Conservation (phyloP, 2,329 filamentous ascomycete species). For the Aspergillus hortae region DNA sequence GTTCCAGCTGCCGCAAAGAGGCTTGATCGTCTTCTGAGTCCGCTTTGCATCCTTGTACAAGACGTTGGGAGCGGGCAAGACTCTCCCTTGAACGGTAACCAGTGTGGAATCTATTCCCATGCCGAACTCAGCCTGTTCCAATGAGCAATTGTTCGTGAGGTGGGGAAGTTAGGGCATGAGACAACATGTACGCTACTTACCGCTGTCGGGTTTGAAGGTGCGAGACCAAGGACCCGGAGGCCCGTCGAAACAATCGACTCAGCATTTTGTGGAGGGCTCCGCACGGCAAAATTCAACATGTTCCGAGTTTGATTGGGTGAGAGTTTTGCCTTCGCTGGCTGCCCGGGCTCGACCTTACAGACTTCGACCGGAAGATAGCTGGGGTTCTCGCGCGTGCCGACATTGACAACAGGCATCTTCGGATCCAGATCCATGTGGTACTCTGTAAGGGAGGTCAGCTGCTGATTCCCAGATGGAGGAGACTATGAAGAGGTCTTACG, state of each 20-base stretch:
- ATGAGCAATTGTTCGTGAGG: background rate
- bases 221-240: constrained; percentile 53
- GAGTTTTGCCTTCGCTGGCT: constrained; percentile 60
- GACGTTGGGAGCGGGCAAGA: constrained; percentile 60
- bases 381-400: constrained; percentile 56
- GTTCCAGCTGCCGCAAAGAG: constrained; percentile 64
- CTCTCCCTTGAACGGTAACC: constrained; percentile 68
- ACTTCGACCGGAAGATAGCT: constrained; percentile 66
- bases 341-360: constrained; percentile 61
- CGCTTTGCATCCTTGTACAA: constrained; percentile 48
- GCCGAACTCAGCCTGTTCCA: constrained; percentile 53
- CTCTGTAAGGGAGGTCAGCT: constrained; percentile 22
- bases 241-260: constrained; percentile 60
- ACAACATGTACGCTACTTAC: constrained; percentile 25
- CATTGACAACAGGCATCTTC: constrained; percentile 61
- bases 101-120: constrained; percentile 50
- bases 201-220: constrained; percentile 41
- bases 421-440: constrained; percentile 36
- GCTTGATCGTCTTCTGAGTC: constrained; percentile 15
- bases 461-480: background rate
- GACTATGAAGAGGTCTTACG: constrained; percentile 27
- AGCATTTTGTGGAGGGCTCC: constrained; percentile 64
- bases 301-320: constrained; percentile 56
- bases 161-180: too few species aligned
- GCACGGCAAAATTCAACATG: constrained; percentile 73